Conservation (phyloP, 2,329 filamentous ascomycete genomes). For the Ophiocordyceps sinensis region DNA sequence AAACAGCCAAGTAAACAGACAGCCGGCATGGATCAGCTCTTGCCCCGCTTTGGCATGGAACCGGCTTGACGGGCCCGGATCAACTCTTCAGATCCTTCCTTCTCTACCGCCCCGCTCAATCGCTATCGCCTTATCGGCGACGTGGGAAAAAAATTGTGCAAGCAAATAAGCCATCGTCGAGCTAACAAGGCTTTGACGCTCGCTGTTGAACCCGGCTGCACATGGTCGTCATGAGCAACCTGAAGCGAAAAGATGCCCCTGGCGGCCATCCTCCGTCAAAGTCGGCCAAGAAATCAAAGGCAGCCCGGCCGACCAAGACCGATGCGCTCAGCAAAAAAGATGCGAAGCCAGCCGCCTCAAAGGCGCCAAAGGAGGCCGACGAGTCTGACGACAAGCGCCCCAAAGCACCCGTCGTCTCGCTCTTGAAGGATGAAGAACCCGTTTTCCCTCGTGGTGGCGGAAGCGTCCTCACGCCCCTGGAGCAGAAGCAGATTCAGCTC, state of each 20-base stretch:
- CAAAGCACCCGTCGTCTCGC: slow-evolving; percentile 25
- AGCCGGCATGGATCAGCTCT: too few species aligned
- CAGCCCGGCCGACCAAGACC: slow-evolving; percentile 33
- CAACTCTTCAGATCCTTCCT: too few species aligned
- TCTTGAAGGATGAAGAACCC: slow-evolving; percentile 63
- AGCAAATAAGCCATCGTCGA: neutral
- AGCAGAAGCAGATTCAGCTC: slow-evolving; percentile 91
- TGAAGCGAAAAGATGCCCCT: slow-evolving; percentile 45
- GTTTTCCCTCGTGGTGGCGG: slow-evolving; percentile 87
- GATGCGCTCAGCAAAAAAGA: slow-evolving; percentile 16
- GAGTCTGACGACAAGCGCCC: slow-evolving; percentile 12
- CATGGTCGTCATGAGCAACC: slow-evolving; percentile 31
- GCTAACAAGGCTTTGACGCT: neutral
- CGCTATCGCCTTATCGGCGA: neutral
- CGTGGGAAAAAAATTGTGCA: too few species aligned
- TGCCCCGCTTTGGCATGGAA: neutral
- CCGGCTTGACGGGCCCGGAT: too few species aligned
- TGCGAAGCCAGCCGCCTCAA: slow-evolving; percentile 10
- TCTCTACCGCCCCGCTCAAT: neutral
- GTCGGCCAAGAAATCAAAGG: slow-evolving; percentile 29
- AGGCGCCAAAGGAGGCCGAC: slow-evolving; percentile 10
- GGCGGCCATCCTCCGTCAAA: slow-evolving; percentile 34
- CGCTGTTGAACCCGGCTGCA: slow-evolving; percentile 6
- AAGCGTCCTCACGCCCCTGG: slow-evolving; percentile 78
- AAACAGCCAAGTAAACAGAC: too few species aligned